phyloP scores from a whole-genome alignment of 2,329 filamentous ascomycete genomes.

The Fusarium napiforme region DNA sequence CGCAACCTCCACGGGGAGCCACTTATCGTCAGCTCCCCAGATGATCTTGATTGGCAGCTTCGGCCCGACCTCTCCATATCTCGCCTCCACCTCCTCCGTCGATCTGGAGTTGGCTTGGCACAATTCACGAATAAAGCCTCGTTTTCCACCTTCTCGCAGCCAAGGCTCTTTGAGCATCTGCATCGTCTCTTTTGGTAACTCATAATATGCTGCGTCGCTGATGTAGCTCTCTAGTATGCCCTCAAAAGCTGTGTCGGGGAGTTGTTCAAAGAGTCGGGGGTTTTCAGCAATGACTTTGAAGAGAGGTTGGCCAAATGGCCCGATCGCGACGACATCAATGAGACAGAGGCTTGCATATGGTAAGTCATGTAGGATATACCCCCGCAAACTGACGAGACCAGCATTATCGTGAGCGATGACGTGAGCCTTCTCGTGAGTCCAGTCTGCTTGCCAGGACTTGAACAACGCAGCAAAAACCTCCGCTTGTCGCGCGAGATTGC shows the following conservation, averaged over 20 bases:
- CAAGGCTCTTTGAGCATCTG: constrained; percentile 52
- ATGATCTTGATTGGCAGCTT: constrained; percentile 54
- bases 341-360: constrained; percentile 54
- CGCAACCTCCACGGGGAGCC: constrained; percentile 56
- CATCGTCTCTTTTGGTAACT: constrained; percentile 48
- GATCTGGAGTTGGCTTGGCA: constrained; percentile 42
- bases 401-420: constrained; percentile 59
- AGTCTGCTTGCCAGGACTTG: constrained; percentile 46
- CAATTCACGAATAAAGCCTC: constrained; percentile 55
- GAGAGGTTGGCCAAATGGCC: constrained; percentile 56
- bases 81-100: constrained; percentile 49
- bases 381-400: constrained; percentile 54
- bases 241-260: constrained; percentile 50
- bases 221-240: constrained; percentile 55
- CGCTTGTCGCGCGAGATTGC: constrained; percentile 52
- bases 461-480: constrained; percentile 53
- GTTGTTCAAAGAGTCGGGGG: constrained; percentile 49
- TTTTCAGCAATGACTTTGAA: constrained; percentile 55
- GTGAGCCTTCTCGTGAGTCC: constrained; percentile 46
- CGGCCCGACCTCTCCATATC: constrained; percentile 51
- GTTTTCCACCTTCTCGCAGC: constrained; percentile 45
- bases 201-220: constrained; percentile 49
- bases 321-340: constrained; percentile 56
- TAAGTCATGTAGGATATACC: constrained; percentile 51
- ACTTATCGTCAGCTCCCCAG: constrained; percentile 57